Conservation (phyloP, 192 early-diverging fungal genomes). For the Rhizoclosmatium sp. region DNA sequence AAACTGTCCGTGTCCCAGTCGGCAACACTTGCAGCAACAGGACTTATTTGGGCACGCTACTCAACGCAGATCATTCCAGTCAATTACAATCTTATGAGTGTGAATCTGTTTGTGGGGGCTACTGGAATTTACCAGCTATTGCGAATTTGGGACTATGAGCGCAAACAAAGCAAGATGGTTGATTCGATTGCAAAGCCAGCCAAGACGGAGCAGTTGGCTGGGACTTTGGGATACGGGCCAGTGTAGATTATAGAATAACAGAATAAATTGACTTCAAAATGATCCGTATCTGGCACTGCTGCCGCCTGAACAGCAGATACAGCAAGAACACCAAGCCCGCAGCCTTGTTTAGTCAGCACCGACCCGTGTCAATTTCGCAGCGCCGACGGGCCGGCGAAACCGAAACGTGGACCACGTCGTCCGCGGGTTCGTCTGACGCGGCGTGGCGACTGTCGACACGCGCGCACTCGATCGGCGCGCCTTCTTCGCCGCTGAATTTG, state of each 20-base stretch:
- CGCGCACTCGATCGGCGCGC: not conserved
- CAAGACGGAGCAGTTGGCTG: no score
- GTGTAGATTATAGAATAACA: no score
- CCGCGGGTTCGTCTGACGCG: not conserved
- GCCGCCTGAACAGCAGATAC: no score
- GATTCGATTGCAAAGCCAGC: no score
- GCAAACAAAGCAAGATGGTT: not conserved
- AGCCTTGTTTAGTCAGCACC: not conserved
- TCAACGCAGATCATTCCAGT: slow-evolving; percentile 90
- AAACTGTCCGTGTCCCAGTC: slow-evolving; percentile 86
- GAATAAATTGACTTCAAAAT: no score
- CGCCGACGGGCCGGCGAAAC: slow-evolving; percentile 12
- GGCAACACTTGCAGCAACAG: slow-evolving; percentile 86
- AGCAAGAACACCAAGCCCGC: no score
- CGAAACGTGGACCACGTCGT: slow-evolving; percentile 3
- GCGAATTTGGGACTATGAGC: slow-evolving; percentile 73
- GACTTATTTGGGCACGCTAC: slow-evolving; percentile 96
- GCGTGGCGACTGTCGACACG: not conserved
- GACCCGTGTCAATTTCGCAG: not conserved
- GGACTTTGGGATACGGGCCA: no score
- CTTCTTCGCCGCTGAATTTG: not conserved
- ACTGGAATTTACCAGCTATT: slow-evolving; percentile 87
- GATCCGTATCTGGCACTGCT: no score
- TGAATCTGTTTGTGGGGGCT: slow-evolving; percentile 91
- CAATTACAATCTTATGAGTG: slow-evolving; percentile 87